Evolutionary conservation across 306 rosid species (phyloP), one percentile per base, ranked within the genome.

Genomic region (Glycine latifolia): DNA sequence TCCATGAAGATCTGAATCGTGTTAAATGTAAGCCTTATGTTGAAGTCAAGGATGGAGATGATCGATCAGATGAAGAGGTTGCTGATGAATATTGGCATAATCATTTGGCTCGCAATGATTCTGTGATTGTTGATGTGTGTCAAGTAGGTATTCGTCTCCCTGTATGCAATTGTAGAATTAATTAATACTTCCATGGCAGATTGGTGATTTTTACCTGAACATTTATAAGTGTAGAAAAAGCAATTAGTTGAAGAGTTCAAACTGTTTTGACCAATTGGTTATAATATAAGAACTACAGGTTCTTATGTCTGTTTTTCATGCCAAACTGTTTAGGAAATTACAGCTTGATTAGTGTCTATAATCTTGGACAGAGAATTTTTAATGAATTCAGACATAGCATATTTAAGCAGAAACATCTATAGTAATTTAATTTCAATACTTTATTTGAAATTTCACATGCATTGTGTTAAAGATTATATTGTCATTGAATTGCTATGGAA

Each of bases 1-100:
- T 96, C 58, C 99, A 96, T 68, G 99, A 96, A 87, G 99, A 96
- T 89, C 93, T 96, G 79, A 96, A 96, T 74, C 98, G 97, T 89
- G 99, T 96, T 72, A 96, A 93, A 83, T 88, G 94, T 73, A 96
- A 96, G 92, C 99, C 99, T 80, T 96, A 96, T 74, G 61, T 86
- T 54, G 98, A 96, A 96, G 98, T 75, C 78, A 93, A 93, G 86
- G 98, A 96, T 86, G 97, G 88, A 77, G 98, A 92, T 86, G 91
- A 81, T 79, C 91, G 91, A 52, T 82, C 87, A 3, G 98, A 93
- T 91, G 90, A 87, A 74, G 97, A 93, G 79, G 86, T 96, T 35
- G 99, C 98, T 31, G 94, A 96, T 87, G 99, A 92, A 82, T 96
- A 96, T 82, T 96, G 99, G 99, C 89, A 73, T 65, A 93, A 96